phyloP scores from a whole-genome alignment of 208 protist species.

The Acanthamoeba quina region DNA sequence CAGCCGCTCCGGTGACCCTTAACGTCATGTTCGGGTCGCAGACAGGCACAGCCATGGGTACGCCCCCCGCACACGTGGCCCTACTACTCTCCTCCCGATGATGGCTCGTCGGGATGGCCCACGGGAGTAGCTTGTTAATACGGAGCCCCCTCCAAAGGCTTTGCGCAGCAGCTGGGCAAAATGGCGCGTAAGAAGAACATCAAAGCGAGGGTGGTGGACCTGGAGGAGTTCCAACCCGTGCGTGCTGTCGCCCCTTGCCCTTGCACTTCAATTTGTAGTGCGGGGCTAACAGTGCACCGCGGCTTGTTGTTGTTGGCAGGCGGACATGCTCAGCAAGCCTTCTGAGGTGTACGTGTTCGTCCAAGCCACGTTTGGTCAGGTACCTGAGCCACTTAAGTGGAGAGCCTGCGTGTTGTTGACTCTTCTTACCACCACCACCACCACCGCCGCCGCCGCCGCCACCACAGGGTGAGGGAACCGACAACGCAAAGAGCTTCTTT shows the following conservation, averaged over 20 bases:
- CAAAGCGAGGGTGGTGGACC: slow-evolving; percentile 63
- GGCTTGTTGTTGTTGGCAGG: background rate
- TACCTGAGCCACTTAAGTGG: no score
- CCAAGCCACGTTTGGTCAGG: slow-evolving; percentile 62
- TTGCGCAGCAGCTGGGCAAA: slow-evolving; percentile 47
- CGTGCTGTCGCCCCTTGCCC: background rate
- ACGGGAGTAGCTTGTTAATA: no score
- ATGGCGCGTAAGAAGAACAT: background rate
- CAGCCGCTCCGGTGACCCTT: background rate
- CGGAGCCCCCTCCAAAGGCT: background rate
- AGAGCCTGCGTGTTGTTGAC: background rate
- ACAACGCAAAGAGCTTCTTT: slow-evolving; percentile 69
- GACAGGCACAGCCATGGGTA: slow-evolving; percentile 53
- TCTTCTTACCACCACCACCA: background rate
- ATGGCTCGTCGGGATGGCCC: no score
- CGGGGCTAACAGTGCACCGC: no score
- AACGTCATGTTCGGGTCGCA: slow-evolving; percentile 51
- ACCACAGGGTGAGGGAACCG: slow-evolving; percentile 20
- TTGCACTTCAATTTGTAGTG: background rate
- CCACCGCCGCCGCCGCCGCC: no score
- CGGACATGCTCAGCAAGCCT: background rate
- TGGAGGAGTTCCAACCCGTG: slow-evolving; percentile 63
- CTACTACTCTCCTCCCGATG: no score
- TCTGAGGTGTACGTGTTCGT: slow-evolving; percentile 56
- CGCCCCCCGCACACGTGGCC: no score